A percentile compares a stretch with the other conserved stretches of the same genome.
Conservation (phyloP, 75 land plant species). For the Picea sitchensis region DNA sequence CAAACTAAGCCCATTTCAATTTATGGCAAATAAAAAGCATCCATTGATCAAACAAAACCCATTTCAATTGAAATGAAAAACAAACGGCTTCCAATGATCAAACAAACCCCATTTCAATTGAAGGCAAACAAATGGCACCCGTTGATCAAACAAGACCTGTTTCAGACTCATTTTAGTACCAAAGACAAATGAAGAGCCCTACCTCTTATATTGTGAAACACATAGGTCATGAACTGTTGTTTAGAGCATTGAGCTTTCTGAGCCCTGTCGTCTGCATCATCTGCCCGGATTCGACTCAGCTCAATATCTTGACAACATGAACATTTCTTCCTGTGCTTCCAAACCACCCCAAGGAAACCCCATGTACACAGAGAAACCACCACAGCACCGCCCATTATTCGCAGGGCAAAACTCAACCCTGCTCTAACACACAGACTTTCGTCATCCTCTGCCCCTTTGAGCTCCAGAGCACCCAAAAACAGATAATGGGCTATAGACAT, state of each 20-base stretch:
- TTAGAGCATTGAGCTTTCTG: conserved; percentile 21
- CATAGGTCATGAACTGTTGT: conserved; percentile 47
- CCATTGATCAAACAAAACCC: not conserved
- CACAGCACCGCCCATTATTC: not conserved
- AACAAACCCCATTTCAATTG: not conserved
- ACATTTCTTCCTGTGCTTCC: not conserved
- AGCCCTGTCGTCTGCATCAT: conserved; percentile 27
- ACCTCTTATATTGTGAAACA: conserved; percentile 44
- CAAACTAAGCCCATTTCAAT: not conserved
- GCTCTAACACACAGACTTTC: not conserved
- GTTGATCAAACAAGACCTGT: not conserved
- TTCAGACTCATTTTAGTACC: not conserved
- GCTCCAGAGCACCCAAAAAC: conserved; percentile 6
- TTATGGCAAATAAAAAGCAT: not conserved
- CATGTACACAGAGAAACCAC: not conserved
- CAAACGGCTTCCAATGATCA: not conserved
- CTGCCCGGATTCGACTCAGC: not conserved
- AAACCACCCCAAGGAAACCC: not conserved
- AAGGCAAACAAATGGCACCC: not conserved
- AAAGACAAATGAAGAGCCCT: not conserved
- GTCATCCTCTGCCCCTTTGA: not conserved
- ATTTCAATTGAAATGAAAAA: not conserved
- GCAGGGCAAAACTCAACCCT: not conserved
- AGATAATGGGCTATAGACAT: not conserved
- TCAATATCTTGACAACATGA: conserved; percentile 10